Base-by-base conservation (phyloP, 2,329 filamentous ascomycete species). In the Fonsecaea nubica region DNA sequence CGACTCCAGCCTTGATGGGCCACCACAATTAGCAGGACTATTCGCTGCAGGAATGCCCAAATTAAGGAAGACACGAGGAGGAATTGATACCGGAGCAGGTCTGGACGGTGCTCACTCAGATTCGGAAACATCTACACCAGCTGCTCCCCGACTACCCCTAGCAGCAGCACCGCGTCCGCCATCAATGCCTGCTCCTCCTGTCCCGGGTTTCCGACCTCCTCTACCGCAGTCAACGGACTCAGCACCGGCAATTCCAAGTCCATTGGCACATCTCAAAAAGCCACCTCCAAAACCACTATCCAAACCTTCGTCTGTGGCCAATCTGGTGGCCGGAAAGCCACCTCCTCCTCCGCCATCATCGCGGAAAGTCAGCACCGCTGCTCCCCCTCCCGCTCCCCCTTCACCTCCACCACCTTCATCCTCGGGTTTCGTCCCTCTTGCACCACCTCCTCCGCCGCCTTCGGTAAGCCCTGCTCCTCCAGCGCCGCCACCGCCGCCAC, bases 31-130 rank as follows among this genome's bases (percentile, higher is more conserved):
- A 10, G 94, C 84, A 35, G 95, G 95, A 1, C 79, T 99, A 32
- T 97, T 99, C 76, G 92, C 92, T 0, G 93, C 92, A 40, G 95
- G 94, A 42, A 98, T 98, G 87, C 95, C 95, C 2, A 98, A 97
- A 81, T 78, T 99, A 75, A 91, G 92, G 77, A 97, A 96, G 82
- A 91, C 92, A 62, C 91, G 92, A 63, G 93, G 92, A 56, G 90
- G 90, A 45, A 83, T 94, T 66, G 86, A 92, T 78, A 94, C 91
- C 1, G 91, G 89, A 77, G 90, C 90, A 71, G 88, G 85, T 71
- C 83, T 83, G 69, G 88, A 88, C 70, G 87, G 92, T 36, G 88
- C 92, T 67, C 94, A 94, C 76, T 93, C 92, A 66, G 93, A 97
- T 75, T 87, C 91, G n/a, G 92, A 93, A 75, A 84, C 85, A 7